Conservation (phyloP, 1,284 basidiomycete species). For the Stygiomarasmius scandens region DNA sequence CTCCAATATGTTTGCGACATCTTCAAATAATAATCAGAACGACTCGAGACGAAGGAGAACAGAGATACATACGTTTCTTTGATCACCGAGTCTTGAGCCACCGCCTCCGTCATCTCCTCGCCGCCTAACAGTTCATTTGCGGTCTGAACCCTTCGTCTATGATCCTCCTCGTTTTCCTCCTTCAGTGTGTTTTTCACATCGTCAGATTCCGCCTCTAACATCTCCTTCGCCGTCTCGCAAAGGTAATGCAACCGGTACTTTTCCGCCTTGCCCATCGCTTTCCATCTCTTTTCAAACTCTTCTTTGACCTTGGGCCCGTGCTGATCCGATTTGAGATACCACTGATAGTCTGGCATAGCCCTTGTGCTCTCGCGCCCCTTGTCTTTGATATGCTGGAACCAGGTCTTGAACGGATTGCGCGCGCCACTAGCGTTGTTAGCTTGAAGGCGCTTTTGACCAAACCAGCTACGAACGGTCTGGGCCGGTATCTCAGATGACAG, state of each 20-base stretch:
- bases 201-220: not conserved
- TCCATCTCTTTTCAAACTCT: not conserved
- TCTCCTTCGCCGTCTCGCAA: not conserved
- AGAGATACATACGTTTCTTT: not conserved
- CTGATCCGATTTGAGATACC: not conserved
- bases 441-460: no score
- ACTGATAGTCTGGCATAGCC: not conserved
- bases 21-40: no score
- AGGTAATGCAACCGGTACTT: not conserved
- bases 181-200: not conserved
- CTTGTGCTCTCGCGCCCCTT: not conserved
- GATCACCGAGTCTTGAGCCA: not conserved
- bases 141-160: not conserved
- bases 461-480: no score
- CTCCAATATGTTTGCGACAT: not conserved
- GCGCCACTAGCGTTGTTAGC: not conserved
- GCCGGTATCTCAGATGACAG: not conserved
- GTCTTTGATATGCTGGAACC: not conserved
- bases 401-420: not conserved
- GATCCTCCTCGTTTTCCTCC: not conserved
- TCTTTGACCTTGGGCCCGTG: not conserved
- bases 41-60: no score
- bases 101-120: not conserved
- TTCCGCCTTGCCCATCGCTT: not conserved
- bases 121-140: not conserved